Percentiles rank a stretch among this genome's conserved stretches.
These are phyloP conservation scores for Solanum sejunctum DNA, from an alignment of 257 asterid species.

Conservation along the genomic window DNA sequence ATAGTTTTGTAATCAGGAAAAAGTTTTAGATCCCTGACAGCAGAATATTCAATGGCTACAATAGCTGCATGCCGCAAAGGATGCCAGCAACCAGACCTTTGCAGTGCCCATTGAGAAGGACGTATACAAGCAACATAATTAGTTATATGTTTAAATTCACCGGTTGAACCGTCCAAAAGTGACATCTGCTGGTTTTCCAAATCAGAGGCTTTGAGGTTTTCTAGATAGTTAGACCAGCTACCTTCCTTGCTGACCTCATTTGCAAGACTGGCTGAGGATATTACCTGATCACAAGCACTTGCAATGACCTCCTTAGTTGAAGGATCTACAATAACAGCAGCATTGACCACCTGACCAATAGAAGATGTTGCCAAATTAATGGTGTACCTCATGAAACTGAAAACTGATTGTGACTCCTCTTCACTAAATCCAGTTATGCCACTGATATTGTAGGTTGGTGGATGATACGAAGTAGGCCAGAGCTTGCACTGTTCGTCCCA, in stretches of 20 bases:
- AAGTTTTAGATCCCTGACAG: slow-evolving; percentile 60
- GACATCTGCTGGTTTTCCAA: slow-evolving; percentile 6
- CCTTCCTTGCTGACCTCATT: slow-evolving; percentile 11
- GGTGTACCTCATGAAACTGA: slow-evolving; percentile 59
- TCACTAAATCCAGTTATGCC: slow-evolving; percentile 85
- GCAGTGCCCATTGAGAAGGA: slow-evolving; percentile 71
- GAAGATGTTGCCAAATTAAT: slow-evolving; percentile 50
- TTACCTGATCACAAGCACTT: slow-evolving; percentile 57
- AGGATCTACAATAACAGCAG: slow-evolving; percentile 91
- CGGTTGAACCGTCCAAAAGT: neutral
- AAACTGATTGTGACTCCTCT: slow-evolving; percentile 46
- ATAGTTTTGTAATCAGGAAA: slow-evolving; percentile 29
- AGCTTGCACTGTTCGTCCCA: slow-evolving; percentile 94
- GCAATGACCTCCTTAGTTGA: slow-evolving; percentile 56
- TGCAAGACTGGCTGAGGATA: slow-evolving; percentile 5
- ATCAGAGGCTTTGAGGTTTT: slow-evolving; percentile 9
- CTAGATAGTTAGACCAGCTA: slow-evolving; percentile 9
- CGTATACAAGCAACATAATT: slow-evolving; percentile 48
- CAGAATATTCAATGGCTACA: slow-evolving; percentile 63
- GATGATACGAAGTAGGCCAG: slow-evolving; percentile 98
- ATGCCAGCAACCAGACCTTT: slow-evolving; percentile 36
- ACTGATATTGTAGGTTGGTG: slow-evolving; percentile 77
- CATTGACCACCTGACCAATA: slow-evolving; percentile 49
- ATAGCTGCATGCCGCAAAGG: slow-evolving; percentile 86
- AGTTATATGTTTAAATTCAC: slow-evolving; percentile 8